A percentile compares a stretch with the other conserved stretches of the same genome.
Conservation (phyloP, 495 filamentous ascomycete genomes). For the Daldinia loculata region DNA sequence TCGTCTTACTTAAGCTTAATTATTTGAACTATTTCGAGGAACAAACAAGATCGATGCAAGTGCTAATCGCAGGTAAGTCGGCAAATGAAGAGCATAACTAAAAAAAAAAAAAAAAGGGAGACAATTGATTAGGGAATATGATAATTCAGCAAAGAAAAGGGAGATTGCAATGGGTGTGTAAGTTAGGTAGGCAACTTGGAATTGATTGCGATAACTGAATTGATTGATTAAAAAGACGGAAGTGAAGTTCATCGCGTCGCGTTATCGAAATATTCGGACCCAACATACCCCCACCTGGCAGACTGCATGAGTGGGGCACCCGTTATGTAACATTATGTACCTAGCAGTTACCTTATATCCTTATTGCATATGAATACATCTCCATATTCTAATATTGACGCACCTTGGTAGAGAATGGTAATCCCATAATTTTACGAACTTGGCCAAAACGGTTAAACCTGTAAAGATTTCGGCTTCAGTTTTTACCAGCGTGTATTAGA, state of each 20-base stretch:
- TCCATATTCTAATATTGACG: background rate
- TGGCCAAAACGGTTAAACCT: background rate
- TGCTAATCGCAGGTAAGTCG: constrained; percentile 1
- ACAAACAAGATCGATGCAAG: background rate
- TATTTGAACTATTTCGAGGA: background rate
- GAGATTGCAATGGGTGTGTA: background rate
- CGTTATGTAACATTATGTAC: background rate
- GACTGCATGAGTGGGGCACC: background rate
- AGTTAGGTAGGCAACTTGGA: background rate
- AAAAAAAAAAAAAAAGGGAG: background rate
- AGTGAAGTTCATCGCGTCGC: constrained; percentile 1
- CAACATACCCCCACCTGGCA: background rate
- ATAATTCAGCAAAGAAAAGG: constrained; percentile 5
- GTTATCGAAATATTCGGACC: background rate
- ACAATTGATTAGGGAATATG: constrained; percentile 39
- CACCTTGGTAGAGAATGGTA: too few species aligned
- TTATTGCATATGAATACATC: background rate
- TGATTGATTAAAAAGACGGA: background rate
- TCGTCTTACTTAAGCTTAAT: constrained; percentile 14
- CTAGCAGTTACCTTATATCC: background rate
- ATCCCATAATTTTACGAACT: background rate
- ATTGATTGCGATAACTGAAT: background rate
- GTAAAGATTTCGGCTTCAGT: background rate
- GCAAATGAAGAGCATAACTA: constrained; percentile 15
- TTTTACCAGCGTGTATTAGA: background rate